phyloP scores from a whole-genome alignment of 176 grass and related monocot species.

The Triticum aestivum region IWGSC_CS_RefSeq_v2.1 NC_057807.1:419495740-419496239 shows the following conservation, averaged over 20 bases:
- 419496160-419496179: neutral
- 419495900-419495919: too few species aligned
- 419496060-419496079: neutral
- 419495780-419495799: too few species aligned
- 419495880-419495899: too few species aligned
- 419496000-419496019: neutral
- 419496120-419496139: neutral
- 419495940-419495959: neutral
- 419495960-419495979: neutral
- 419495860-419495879: too few species aligned
- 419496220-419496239: too few species aligned
- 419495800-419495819: too few species aligned
- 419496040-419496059: neutral
- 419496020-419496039: neutral
- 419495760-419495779: too few species aligned
- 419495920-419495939: neutral
- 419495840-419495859: too few species aligned
- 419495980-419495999: neutral
- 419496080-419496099: conserved; percentile 25
- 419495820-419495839: too few species aligned
- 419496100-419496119: conserved; percentile 5
- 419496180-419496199: neutral
- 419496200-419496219: neutral
- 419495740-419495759: too few species aligned
- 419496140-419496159: neutral